Evolutionary conservation across 352 stramenopile species (phyloP), one percentile per base, ranked within the genome.

Genomic region (Phytophthora fragariae): DNA sequence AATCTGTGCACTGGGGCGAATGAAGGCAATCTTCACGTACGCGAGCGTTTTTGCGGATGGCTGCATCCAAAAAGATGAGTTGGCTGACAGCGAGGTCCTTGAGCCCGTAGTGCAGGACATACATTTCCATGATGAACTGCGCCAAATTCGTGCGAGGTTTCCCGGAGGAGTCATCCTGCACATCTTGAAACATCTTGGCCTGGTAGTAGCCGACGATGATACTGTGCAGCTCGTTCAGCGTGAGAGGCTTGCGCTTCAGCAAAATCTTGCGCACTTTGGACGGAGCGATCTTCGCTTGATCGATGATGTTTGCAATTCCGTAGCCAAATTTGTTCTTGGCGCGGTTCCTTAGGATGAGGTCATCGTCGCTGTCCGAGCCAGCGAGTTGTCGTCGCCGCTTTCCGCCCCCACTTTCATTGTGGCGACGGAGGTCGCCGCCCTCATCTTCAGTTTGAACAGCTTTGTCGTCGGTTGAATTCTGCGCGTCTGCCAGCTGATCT

Each of bases 121-220:
- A 94, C 81, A 94, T 89, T 64, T 94, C 88, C 78, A 92, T 90
- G 46, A 94, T 93, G 59, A 92, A 92, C 65, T 92, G 83, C n/a
- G 84, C 85, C 12, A 94, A 39, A 24, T 90, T 89, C 10, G 73
- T 64, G 11, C 88, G 83, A 2, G 68, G 55, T 50, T 92, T 92
- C 19, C 85, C 81, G 1, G 73, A 81, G 12, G 70, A 80, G 61
- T 94, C 88, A 58, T 94, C 86, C 58, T 92, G 84, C 7, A 88
- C 77, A 44, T 94, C 88, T 49, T 94, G 88, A 29, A 88, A 86
- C 83, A 94, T 91, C 61, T 94, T 94, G 33, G 87, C 84, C 66
- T 94, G 87, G 50, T 94, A 94, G 46, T 93, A 91, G 1, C 83
- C 84, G 29, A 92, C 64, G 53, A 94, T 94, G 72, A 92, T 92